Percentiles rank a stretch among this genome's conserved stretches.
These are phyloP conservation scores for Aureobasidium sp. DNA, from an alignment of 2,329 filamentous ascomycete genomes.

Conservation along the genomic window DNA sequence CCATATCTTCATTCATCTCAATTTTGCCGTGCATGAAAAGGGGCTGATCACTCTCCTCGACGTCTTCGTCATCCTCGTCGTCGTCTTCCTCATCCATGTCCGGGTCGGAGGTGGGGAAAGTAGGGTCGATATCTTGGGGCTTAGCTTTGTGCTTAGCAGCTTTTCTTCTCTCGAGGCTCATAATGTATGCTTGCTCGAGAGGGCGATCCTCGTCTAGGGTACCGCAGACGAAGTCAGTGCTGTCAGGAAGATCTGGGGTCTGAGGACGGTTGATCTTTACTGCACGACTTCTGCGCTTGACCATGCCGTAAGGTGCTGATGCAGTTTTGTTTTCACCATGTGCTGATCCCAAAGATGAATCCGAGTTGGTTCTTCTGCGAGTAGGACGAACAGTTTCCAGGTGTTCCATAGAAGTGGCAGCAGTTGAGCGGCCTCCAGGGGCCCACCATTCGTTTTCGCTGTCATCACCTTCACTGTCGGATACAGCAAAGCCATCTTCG, in stretches of 20 bases:
- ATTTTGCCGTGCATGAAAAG: slow-evolving; percentile 58
- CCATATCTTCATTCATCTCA: slow-evolving; percentile 57
- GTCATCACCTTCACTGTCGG: slow-evolving; percentile 60
- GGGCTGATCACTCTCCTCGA: slow-evolving; percentile 58
- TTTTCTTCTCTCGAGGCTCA: slow-evolving; percentile 72
- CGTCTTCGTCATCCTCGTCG: slow-evolving; percentile 38
- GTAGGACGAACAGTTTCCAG: slow-evolving; percentile 41
- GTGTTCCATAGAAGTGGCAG: slow-evolving; percentile 49
- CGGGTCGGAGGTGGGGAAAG: slow-evolving; percentile 89
- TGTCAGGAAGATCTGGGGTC: slow-evolving; percentile 77
- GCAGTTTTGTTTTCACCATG: slow-evolving; percentile 19
- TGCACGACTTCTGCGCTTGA: slow-evolving; percentile 26
- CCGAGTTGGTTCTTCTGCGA: slow-evolving; percentile 40
- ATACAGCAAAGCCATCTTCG: slow-evolving; percentile 62
- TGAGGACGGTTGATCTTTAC: slow-evolving; percentile 21
- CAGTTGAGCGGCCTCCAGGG: slow-evolving; percentile 46
- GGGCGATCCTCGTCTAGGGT: slow-evolving; percentile 93
- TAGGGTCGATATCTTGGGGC: slow-evolving; percentile 96
- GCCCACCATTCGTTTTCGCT: slow-evolving; percentile 64
- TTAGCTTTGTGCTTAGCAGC: slow-evolving; percentile 73
- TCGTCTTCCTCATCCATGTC: slow-evolving; percentile 72
- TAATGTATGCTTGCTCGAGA: slow-evolving; percentile 87
- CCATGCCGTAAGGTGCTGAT: slow-evolving; percentile 32
- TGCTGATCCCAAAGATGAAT: slow-evolving; percentile 47
- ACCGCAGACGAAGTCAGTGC: slow-evolving; percentile 98